Conservation (phyloP, 345 rosid species). For the Camelina sativa region DNA sequence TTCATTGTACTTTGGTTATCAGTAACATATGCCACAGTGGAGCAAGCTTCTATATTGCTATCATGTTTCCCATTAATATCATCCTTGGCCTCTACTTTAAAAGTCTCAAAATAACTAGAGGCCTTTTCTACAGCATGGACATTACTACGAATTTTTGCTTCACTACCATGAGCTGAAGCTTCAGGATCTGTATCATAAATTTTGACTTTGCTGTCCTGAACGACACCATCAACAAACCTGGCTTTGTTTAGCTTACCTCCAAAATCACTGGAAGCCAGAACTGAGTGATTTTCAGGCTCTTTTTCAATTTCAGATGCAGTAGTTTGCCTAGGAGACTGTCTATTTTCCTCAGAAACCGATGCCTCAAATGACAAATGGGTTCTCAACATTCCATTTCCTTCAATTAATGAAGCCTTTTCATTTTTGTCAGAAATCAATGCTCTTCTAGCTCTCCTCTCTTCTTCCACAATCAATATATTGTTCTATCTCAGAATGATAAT, state of each 20-base stretch:
- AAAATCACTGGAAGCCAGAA: constrained; percentile 41
- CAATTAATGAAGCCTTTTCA: constrained; percentile 41
- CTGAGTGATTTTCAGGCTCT: constrained; percentile 32
- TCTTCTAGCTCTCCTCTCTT: constrained; percentile 59
- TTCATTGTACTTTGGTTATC: constrained; percentile 35
- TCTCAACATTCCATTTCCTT: constrained; percentile 40
- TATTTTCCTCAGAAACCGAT: constrained; percentile 44
- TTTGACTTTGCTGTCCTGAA: constrained; percentile 23
- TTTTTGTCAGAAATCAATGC: constrained; percentile 42
- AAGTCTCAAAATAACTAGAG: constrained; percentile 44
- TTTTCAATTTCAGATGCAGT: constrained; percentile 38
- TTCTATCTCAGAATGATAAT: constrained; percentile 49
- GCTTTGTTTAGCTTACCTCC: constrained; percentile 15
- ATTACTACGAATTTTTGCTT: constrained; percentile 34
- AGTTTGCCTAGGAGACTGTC: constrained; percentile 45
- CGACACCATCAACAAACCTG: constrained; percentile 18
- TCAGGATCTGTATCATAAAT: constrained; percentile 24
- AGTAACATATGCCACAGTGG: constrained; percentile 35
- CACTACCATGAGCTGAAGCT: constrained; percentile 30
- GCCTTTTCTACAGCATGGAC: constrained; percentile 43
- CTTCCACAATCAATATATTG: constrained; percentile 55
- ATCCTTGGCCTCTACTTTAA: constrained; percentile 26
- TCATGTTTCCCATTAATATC: constrained; percentile 23
- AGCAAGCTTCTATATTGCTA: constrained; percentile 25
- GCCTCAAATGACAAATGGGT: constrained; percentile 38